Evolutionary conservation across 2,329 filamentous ascomycete genomes (phyloP), one percentile per base, ranked within the genome.

Genomic region (Xylaria sp.): DNA sequence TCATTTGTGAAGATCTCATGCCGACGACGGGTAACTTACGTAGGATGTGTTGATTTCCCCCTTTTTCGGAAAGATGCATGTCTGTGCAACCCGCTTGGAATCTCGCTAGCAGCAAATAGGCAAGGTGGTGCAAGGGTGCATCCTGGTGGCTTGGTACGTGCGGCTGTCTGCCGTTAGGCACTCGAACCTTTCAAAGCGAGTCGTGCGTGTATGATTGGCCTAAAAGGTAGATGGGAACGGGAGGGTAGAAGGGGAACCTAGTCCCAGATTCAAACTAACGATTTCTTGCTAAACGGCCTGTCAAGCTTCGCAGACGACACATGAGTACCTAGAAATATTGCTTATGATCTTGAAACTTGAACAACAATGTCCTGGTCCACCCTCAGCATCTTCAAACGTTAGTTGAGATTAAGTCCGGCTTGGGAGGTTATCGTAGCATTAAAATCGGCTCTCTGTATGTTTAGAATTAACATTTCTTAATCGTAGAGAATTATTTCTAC

Each of bases 131-230:
- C 15, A 17, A 17, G 5, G 15, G 39, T 5, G 22, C 22, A 29
- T 27, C 22, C 25, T 15, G 25, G 22, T 49, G 22, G 3, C 44
- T 47, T 25, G 44, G 44, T 22, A 22, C 2, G 44, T 20, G n/a
- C 44, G 44, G 44, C 20, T 49, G 22, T 22, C 22, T 27, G 45
- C 10, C 11, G 45, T 17, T 7, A 27, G 9, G 22, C 45, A 15
- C 50, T 4, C 22, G 10, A 38, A 39, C 50, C 31, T 38, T 25
- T 38, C 33, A 10, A 27, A 36, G 10, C 5, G 22, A 25, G 38
- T 39, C 50, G 50, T 54, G 50, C 33, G 11, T 22, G n/a, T 25
- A 38, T 54, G 50, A 54, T 54, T 54, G 50, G 50, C 33, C 3
- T 17, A 38, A 36, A 38, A 38, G n/a, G 20, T 5, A 22, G 31